Evolutionary conservation across 306 rosid genomes (phyloP).

Genomic region (Gynostemma pentaphyllum): DNA sequence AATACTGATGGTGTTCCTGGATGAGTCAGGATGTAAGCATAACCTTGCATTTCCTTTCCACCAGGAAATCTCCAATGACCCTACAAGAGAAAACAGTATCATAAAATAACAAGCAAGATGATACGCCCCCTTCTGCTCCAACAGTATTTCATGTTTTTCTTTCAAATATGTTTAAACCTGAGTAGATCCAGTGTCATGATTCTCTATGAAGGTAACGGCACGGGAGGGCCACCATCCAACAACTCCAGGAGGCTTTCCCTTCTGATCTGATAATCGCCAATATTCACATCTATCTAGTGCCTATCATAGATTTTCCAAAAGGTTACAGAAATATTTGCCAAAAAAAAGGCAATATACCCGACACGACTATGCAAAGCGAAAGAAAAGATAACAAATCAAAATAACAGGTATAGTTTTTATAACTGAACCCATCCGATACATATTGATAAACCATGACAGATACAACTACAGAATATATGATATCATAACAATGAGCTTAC

Average conservation of each 20-base stretch:
- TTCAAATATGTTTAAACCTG: constrained; percentile 44
- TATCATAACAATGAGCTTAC: constrained; percentile 32
- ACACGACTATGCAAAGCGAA: no score
- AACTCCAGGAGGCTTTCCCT: constrained; percentile 94
- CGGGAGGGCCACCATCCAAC: constrained; percentile 99
- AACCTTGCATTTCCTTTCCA: constrained; percentile 93
- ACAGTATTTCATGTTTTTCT: neutral
- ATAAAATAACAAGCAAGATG: constrained; percentile 4
- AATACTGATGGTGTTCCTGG: constrained; percentile 95
- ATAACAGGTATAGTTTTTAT: neutral
- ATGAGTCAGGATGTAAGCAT: constrained; percentile 93
- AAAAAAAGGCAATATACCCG: neutral
- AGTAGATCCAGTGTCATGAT: constrained; percentile 97
- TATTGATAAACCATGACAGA: neutral
- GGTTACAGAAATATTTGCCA: neutral
- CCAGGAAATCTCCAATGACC: constrained; percentile 99
- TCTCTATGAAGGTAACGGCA: constrained; percentile 92
- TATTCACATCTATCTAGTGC: constrained; percentile 76
- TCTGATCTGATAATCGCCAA: constrained; percentile 92
- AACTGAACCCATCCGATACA: neutral
- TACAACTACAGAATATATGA: neutral
- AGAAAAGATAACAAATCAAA: neutral
- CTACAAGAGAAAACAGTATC: constrained; percentile 31
- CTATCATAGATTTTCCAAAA: constrained; percentile 23
- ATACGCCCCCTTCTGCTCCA: neutral